Base-by-base conservation (phyloP, 2,329 filamentous ascomycete species). In the Corinectria fuckeliana region DNA sequence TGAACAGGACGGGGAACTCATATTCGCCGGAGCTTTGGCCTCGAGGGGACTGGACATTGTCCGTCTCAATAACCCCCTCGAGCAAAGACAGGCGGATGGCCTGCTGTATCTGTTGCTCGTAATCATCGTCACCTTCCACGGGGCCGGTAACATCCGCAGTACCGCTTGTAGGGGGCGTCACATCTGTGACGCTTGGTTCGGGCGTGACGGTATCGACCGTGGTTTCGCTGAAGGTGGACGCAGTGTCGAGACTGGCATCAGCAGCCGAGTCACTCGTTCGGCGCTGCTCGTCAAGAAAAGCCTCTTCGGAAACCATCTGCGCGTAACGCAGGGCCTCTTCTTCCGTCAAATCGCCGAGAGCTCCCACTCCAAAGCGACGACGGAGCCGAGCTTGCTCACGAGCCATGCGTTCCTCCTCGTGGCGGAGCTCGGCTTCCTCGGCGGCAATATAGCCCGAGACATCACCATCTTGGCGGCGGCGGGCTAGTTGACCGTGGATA, bases 361-460 rank as follows among this genome's bases (percentile, higher is more conserved):
- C 74, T 30, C 93, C 92, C 2, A 95, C 87, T 5, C 95, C 95
- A 70, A 97, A 99, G 32, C 94, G 87, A 26, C 86, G 88, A 32
- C 87, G 89, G 23, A 98, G 81, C 21, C 88, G 87, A 14, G 87
- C 84, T 54, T 87, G 82, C 70, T 96, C 89, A 56, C 88, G 88
- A 21, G 82, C 82, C 36, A 86, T 85, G 41, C 86, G 83, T 28
- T 88, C 80, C 66, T 89, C 87, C 70, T 96, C 92, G 8, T 84
- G 84, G 55, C 90, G 88, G 55, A 97, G 82, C 73, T 97, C 93
- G 41, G 88, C 83, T 65, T 90, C 86, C 74, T 98, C 94, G n/a
- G 91, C 90, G 38, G 88, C 88, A 62, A 98, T 98, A 71, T 93
- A 93, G 63, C 90, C 89, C 59, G 88, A 86, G 32, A 97, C 81